A percentile compares a stretch with the other conserved stretches of the same genome.
phyloP scores from a whole-genome alignment of 108 stramenopile genomes.

The Aurantiochytrium sp. region DNA sequence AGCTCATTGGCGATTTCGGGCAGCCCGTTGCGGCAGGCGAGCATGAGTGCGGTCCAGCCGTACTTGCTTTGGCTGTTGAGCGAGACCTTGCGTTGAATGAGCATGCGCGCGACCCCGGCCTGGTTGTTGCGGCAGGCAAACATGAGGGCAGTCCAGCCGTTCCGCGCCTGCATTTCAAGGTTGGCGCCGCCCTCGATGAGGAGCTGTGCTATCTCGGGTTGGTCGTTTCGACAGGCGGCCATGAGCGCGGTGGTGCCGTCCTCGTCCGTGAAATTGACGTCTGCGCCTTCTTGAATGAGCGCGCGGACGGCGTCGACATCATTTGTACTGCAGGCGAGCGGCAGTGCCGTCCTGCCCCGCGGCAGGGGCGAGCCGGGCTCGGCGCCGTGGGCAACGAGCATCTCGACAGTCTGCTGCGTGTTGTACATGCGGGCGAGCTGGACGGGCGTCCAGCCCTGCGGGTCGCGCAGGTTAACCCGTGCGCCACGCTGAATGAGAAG shows the following conservation, averaged over 20 bases:
- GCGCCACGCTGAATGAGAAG: background rate
- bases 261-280: background rate
- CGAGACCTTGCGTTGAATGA: background rate
- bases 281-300: background rate
- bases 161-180: background rate
- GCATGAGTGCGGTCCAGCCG: background rate
- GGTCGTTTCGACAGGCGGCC: background rate
- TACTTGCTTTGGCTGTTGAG: background rate
- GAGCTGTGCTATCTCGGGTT: background rate
- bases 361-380: background rate
- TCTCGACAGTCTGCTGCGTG: background rate
- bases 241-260: background rate
- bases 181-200: background rate
- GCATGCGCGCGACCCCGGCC: background rate
- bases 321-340: background rate
- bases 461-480: background rate
- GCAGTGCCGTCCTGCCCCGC: background rate
- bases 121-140: background rate
- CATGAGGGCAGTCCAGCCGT: slow-evolving; percentile 4
- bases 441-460: background rate
- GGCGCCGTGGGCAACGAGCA: background rate
- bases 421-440: background rate
- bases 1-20: background rate
- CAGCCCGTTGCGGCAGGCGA: background rate
- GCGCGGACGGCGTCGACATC: background rate